These are phyloP conservation scores for Acer saccharum DNA, from an alignment of 345 rosid species.

Conservation along the genomic window DNA sequence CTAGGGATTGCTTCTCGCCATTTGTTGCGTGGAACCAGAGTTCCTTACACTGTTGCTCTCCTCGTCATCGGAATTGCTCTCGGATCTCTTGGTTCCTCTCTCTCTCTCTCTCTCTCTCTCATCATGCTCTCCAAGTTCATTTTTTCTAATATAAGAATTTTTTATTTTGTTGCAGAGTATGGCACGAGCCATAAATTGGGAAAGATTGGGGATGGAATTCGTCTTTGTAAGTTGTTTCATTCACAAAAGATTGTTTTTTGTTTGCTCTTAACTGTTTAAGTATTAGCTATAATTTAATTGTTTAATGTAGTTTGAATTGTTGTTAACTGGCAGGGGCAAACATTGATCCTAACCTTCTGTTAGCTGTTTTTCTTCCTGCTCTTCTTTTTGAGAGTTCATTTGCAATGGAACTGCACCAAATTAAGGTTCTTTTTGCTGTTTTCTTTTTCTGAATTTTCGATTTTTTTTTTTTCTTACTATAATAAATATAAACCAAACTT, in stretches of 20 bases:
- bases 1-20: constrained; percentile 84
- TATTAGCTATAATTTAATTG: constrained; percentile 5
- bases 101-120: neutral
- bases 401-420: constrained; percentile 93
- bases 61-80: constrained; percentile 82
- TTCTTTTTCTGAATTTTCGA: neutral
- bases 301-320: neutral
- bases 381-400: constrained; percentile 97
- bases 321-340: constrained; percentile 63
- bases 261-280: neutral
- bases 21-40: constrained; percentile 79
- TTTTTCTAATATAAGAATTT: too few relatives aligned
- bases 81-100: constrained; percentile 73
- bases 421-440: constrained; percentile 58
- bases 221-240: constrained; percentile 66
- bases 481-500: too few relatives aligned
- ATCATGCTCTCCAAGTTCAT: neutral
- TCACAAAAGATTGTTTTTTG: neutral
- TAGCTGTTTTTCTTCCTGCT: constrained; percentile 97
- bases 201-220: constrained; percentile 83
- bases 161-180: constrained; percentile 55
- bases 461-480: too few relatives aligned
- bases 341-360: constrained; percentile 79
- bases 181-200: constrained; percentile 78
- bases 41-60: constrained; percentile 94